These are phyloP conservation scores for Gracilaria caudata DNA, from an alignment of 23 red algal genomes.

Conservation along the genomic window DNA sequence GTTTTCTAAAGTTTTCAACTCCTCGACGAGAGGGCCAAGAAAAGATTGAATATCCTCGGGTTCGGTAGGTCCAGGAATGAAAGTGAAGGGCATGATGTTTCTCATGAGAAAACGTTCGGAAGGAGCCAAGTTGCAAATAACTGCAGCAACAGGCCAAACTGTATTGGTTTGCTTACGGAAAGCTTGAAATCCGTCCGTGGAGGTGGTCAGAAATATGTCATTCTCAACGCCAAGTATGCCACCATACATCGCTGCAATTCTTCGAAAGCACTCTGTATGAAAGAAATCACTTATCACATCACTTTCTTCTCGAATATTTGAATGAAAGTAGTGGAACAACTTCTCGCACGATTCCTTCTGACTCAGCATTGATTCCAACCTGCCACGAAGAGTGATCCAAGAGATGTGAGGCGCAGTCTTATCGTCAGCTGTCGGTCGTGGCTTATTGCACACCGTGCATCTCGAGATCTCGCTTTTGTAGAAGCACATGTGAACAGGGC, in stretches of 20 bases:
- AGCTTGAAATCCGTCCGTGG: slow-evolving; percentile 19
- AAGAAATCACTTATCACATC: not conserved
- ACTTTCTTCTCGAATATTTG: not conserved
- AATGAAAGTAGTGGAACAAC: slow-evolving; percentile 27
- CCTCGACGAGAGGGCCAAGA: not conserved
- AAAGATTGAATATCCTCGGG: slow-evolving; percentile 10
- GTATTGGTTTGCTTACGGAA: slow-evolving; percentile 10
- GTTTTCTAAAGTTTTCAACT: not conserved
- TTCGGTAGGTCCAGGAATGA: slow-evolving; percentile 6
- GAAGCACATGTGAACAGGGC: slow-evolving; percentile 30
- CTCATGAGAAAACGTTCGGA: not conserved
- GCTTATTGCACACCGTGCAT: not conserved
- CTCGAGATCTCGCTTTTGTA: not conserved
- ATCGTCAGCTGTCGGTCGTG: not conserved
- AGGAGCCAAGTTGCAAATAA: slow-evolving; percentile 24
- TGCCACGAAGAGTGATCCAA: slow-evolving; percentile 6
- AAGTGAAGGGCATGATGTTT: not conserved
- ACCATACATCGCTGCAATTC: not conserved
- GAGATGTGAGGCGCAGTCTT: not conserved
- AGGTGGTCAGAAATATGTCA: slow-evolving; percentile 2
- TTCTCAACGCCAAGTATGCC: not conserved
- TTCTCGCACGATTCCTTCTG: not conserved
- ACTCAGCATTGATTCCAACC: not conserved
- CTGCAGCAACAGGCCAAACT: slow-evolving; percentile 1
- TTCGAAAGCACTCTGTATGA: slow-evolving; percentile 2